These are phyloP conservation scores for Colletotrichum orbiculare DNA, from an alignment of 2,329 filamentous ascomycete genomes.

Conservation along the genomic window DNA sequence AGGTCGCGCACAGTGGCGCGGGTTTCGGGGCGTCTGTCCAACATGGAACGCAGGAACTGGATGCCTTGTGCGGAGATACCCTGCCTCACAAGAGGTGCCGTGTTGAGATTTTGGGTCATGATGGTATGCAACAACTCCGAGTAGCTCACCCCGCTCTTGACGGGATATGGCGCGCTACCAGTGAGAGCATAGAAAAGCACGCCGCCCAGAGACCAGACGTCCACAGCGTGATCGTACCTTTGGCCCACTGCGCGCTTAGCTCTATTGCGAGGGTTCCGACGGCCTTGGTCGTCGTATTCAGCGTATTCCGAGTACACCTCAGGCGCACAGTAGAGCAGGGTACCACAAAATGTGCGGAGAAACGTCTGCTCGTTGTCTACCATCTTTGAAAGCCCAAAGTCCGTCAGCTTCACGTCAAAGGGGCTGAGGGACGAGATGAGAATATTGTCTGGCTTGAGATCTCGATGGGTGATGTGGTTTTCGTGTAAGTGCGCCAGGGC, in stretches of 20 bases:
- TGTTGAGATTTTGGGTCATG: constrained; percentile 81
- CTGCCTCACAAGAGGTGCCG: constrained; percentile 67
- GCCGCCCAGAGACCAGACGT: constrained; percentile 95
- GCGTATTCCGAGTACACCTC: constrained; percentile 87
- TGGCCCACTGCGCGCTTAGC: constrained; percentile 67
- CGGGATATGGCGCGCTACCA: constrained; percentile 82
- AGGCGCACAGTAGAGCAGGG: constrained; percentile 92
- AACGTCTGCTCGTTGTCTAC: constrained; percentile 92
- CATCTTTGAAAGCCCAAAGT: constrained; percentile 97
- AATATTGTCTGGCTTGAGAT: constrained; percentile 99
- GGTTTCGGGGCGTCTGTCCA: constrained; percentile 81
- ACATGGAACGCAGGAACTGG: constrained; percentile 81
- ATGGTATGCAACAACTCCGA: constrained; percentile 85
- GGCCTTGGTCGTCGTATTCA: constrained; percentile 77
- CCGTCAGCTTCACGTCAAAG: constrained; percentile 88
- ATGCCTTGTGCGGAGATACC: constrained; percentile 75
- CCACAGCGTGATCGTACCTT: constrained; percentile 90
- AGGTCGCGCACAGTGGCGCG: constrained; percentile 80
- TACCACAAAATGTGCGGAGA: constrained; percentile 95
- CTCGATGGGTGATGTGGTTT: constrained; percentile 94
- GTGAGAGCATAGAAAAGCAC: constrained; percentile 91
- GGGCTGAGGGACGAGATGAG: constrained; percentile 80
- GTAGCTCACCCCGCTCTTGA: constrained; percentile 79
- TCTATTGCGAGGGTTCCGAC: constrained; percentile 71
- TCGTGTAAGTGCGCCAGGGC: constrained; percentile 88